Evolutionary conservation across 2,329 filamentous ascomycete species (phyloP).

Genomic region (Fusarium sacchari): DNA sequence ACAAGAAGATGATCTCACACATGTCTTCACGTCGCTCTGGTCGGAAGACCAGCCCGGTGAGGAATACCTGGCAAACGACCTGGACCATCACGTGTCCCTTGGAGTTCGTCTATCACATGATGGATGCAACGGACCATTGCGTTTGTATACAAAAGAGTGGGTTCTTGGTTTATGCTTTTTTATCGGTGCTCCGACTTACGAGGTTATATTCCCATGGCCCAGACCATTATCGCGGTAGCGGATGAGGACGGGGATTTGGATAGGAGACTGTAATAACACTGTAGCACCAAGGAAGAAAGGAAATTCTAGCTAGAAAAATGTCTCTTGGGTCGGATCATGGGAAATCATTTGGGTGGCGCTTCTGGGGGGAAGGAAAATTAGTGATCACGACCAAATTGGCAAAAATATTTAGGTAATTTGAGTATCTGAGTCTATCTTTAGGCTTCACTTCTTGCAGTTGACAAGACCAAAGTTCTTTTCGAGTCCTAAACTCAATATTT

Average conservation of each 20-base stretch:
- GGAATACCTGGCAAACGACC: conserved; percentile 27
- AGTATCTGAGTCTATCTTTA: too few species aligned
- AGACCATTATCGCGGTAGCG: neutral
- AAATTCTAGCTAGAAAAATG: accelerated
- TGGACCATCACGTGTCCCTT: conserved; percentile 40
- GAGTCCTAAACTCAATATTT: neutral
- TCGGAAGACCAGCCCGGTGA: conserved; percentile 13
- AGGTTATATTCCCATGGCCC: conserved; percentile 42
- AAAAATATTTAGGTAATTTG: too few species aligned
- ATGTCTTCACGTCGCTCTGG: conserved; percentile 38
- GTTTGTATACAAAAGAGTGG: conserved; percentile 32
- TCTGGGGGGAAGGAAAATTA: neutral
- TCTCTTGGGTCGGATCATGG: neutral
- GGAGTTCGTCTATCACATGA: conserved; percentile 1
- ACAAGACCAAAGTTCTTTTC: neutral
- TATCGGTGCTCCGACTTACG: neutral
- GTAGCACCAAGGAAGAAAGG: neutral
- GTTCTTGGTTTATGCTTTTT: conserved; percentile 42
- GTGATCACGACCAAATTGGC: too few species aligned
- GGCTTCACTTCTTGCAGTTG: neutral
- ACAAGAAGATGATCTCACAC: accelerated
- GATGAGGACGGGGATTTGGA: accelerated
- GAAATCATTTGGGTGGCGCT: too few species aligned
- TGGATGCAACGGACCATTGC: neutral
- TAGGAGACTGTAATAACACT: accelerated